Evolutionary conservation across 2,329 filamentous ascomycete genomes (phyloP).

Genomic region (Huntiella moniliformis): DNA sequence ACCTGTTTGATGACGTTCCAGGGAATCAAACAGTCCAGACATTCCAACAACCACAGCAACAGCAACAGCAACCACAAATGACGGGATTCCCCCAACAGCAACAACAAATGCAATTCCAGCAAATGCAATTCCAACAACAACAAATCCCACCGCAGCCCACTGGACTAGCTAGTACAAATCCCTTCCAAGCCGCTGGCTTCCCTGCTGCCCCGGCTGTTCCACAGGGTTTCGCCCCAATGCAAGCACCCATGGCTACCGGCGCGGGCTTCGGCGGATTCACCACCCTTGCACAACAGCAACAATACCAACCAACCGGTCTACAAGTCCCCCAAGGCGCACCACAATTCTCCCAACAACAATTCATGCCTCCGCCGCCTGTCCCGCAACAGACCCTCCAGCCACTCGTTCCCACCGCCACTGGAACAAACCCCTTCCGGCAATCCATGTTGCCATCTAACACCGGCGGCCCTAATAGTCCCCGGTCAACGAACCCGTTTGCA

Average conservation of each 20-base stretch:
- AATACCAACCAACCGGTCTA: slow-evolving; percentile 16
- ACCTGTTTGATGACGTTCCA: slow-evolving; percentile 89
- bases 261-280: slow-evolving; percentile 12
- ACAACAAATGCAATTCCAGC: background rate
- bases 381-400: slow-evolving; percentile 20
- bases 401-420: slow-evolving; percentile 17
- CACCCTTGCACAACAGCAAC: slow-evolving; percentile 14
- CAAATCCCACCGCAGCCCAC: slow-evolving; percentile 12
- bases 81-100: slow-evolving; percentile 17
- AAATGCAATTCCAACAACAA: slow-evolving; percentile 6
- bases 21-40: slow-evolving; percentile 52
- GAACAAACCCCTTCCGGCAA: slow-evolving; percentile 82
- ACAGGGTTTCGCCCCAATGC: slow-evolving; percentile 4
- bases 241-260: slow-evolving; percentile 13
- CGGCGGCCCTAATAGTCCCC: slow-evolving; percentile 34
- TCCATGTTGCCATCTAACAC: slow-evolving; percentile 48
- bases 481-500: slow-evolving; percentile 77
- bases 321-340: slow-evolving; percentile 12
- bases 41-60: slow-evolving; percentile 18
- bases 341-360: slow-evolving; percentile 19
- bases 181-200: slow-evolving; percentile 11
- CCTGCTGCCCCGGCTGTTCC: slow-evolving; percentile 12
- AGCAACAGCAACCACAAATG: slow-evolving; percentile 21
- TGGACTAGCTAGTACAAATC: slow-evolving; percentile 16
- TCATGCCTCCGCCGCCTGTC: slow-evolving; percentile 19